Base-by-base conservation (phyloP, 352 stramenopile species). In the Pythium catenulatum region DNA sequence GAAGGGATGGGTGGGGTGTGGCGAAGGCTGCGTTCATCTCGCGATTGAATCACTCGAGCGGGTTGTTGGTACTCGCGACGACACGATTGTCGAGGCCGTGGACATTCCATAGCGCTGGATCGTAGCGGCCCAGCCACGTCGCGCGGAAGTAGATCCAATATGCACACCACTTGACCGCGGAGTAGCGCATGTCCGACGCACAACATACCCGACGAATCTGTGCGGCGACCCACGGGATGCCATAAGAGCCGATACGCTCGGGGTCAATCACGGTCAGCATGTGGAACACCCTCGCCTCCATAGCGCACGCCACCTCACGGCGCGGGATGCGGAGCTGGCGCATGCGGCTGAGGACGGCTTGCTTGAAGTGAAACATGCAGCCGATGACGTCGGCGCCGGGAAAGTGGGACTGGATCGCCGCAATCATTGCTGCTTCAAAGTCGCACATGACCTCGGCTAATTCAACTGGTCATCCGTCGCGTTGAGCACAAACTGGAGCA, bases 291-390 rank as follows among this genome's bases (percentile, higher is more conserved):
- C 79, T 58, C 43, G 34, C 1, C 7, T n/a, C 25, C 69, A 65
- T 79, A 4, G 48, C 69, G n/a, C 32, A n/a, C 34, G 21, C 36
- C 1, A 65, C 50, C 50, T 66, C 69, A 11, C 34, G 14, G 21
- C 30, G 19, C 6, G 48, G 46, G 23, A 79, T 79, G 8, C 50
- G 69, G 1, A 79, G 48, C 2, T 68, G 34, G 14, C 48, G 56
- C n/a, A 63, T 63, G 19, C 58, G 37, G 2, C 37, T 52, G 8
- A 77, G 1, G 21, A 76, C 34, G 4, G 82, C 82, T 50, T 87
- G 73, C 45, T 87, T 84, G 63, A 84, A 83, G 27, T 84, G 74
- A 76, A 87, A 87, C 36, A 87, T 36, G 48, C 73, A 87, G 19
- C 74, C 82, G 34, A 79, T 58, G 4, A 87, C 39, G 8, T 73